phyloP scores from a whole-genome alignment of 2,329 filamentous ascomycete genomes.

The Colletotrichum sp. region DNA sequence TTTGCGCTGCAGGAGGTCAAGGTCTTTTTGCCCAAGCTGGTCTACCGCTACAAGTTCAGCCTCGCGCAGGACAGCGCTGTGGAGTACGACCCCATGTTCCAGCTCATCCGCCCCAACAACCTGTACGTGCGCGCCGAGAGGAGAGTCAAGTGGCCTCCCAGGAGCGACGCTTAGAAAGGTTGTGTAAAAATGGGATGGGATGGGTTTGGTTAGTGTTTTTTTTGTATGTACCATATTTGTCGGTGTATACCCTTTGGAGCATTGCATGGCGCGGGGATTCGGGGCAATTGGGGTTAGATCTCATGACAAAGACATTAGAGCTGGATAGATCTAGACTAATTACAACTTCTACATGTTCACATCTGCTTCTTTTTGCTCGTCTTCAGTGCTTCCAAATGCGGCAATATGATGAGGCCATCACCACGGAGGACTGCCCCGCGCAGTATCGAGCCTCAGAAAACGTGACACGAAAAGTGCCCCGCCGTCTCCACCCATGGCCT shows the following conservation, averaged over 20 bases:
- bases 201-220: background rate
- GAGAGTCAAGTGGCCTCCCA: slow-evolving; percentile 52
- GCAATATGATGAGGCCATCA: rapidly evolving
- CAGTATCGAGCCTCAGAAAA: background rate
- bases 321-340: slow-evolving; percentile 7
- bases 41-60: slow-evolving; percentile 62
- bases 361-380: rapidly evolving
- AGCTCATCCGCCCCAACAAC: slow-evolving; percentile 61
- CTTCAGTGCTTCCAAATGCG: background rate
- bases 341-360: background rate
- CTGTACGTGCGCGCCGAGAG: slow-evolving; percentile 55
- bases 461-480: background rate
- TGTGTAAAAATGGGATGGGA: background rate
- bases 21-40: slow-evolving; percentile 60
- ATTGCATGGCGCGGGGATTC: slow-evolving; percentile 9
- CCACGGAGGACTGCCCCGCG: background rate
- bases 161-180: background rate
- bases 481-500: background rate
- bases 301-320: background rate
- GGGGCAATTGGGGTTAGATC: background rate
- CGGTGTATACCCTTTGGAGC: slow-evolving; percentile 19
- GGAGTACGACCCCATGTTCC: slow-evolving; percentile 65
- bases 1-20: slow-evolving; percentile 67
- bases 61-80: slow-evolving; percentile 54
- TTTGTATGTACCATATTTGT: slow-evolving; percentile 18